Base-by-base conservation (phyloP, 495 filamentous ascomycete species). In the Oidiodendron maius region DNA sequence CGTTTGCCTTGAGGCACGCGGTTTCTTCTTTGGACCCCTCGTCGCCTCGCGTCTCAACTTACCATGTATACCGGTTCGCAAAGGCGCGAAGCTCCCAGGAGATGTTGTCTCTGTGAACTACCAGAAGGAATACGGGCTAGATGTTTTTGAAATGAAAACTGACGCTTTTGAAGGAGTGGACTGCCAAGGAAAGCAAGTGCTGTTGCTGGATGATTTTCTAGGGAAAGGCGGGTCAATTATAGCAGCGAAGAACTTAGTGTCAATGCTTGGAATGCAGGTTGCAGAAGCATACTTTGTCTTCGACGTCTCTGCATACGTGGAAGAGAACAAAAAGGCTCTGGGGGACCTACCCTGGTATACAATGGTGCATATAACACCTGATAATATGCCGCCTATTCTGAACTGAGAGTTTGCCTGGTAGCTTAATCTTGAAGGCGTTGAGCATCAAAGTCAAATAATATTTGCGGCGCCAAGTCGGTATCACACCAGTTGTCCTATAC, bases 141-240 rank as follows among this genome's bases (percentile, higher is more conserved):
- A 55, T 21, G 16, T n/a, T 1, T 55, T 55, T 46, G 52, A 50
- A 15, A 50, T 55, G 46, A 55, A 55, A 28, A 50, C 46, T 11
- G 52, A 55, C 44, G 52, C 52, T 3, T 55, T 55, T 46, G 52
- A 55, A 28, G 40, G 52, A 4, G 38, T 55, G 9, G 42, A 46
- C 16, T 26, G 11, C 9, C 16, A 6, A 16, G 41, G 42, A 12
- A 55, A 55, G 41, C 50, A 55, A 28, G 52, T 47, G 1, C 40
- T 55, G 28, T 15, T 55, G 25, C 36, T 55, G 10, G 52, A 55
- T 40, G 52, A 55, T 47, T 36, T 55, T 10, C 40, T 55, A 0
- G 52, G 52, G 16, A 50, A 46, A 21, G 52, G 52, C 11, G 52
- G 52, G 8, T 41, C 34, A 1, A 43, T 55, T 18, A 45, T 40